These are phyloP conservation scores for Colletotrichum brevisporum DNA, from an alignment of 2,329 filamentous ascomycete species.

Conservation along the genomic window DNA sequence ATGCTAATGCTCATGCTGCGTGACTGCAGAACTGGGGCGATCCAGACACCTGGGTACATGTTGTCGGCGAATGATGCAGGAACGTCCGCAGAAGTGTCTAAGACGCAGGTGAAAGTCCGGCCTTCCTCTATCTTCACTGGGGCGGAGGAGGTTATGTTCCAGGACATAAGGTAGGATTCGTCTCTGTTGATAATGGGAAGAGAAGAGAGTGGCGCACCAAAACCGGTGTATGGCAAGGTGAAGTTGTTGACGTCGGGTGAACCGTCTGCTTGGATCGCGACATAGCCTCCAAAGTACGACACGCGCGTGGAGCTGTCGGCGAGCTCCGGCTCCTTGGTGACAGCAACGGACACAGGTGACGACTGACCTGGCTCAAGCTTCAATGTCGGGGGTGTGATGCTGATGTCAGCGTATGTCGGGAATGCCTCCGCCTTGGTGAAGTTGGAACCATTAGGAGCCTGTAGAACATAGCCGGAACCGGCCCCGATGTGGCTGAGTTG, in stretches of 20 bases:
- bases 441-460: slow-evolving; percentile 12
- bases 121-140: not conserved
- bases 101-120: slow-evolving; percentile 13
- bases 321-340: slow-evolving; percentile 30
- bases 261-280: slow-evolving; percentile 43
- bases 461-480: slow-evolving; percentile 51
- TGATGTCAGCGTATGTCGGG: slow-evolving; percentile 9
- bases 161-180: slow-evolving; percentile 11
- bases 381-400: slow-evolving; percentile 28
- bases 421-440: slow-evolving; percentile 5
- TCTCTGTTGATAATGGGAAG: slow-evolving; percentile 7
- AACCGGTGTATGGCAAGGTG: slow-evolving; percentile 21
- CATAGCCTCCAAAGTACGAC: slow-evolving; percentile 49
- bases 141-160: not conserved
- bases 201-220: slow-evolving; percentile 15
- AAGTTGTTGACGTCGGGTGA: slow-evolving; percentile 23
- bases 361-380: slow-evolving; percentile 41
- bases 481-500: slow-evolving; percentile 47
- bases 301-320: slow-evolving; percentile 42
- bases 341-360: slow-evolving; percentile 41
- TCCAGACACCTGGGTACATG: slow-evolving; percentile 11
- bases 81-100: not conserved
- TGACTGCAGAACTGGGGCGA: not conserved
- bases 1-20: slow-evolving; percentile 6
- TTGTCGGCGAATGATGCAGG: slow-evolving; percentile 20